Evolutionary conservation across 805 yeast genomes (phyloP), one percentile per base, ranked within the genome.

Genomic region (Nakazawaea ambrosiae): DNA sequence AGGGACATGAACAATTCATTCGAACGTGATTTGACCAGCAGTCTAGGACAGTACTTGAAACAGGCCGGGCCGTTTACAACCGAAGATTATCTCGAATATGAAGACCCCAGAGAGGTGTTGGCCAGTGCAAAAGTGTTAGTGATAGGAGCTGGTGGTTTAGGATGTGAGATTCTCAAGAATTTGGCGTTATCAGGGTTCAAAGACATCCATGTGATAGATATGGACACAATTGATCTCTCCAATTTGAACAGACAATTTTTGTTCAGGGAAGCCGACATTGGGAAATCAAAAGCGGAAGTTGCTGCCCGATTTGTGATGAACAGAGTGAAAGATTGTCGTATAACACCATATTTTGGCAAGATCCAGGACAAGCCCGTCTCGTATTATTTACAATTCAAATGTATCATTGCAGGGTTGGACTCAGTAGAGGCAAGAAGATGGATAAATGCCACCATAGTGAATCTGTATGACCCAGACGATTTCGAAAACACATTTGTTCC

Each of bases 371-470:
- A 79, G 48, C 69, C 73, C 26, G 63, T 62, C 14, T 73, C 66
- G 0, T 92, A 77, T 50, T 85, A 86, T 55, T 54, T 61, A 45
- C 74, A 73, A 45, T 90, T 89, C 53, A 68, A 75, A 7, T 65
- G 86, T 29, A 75, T 92, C 0, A 68, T 90, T 2, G 85, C 96
- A 43, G 97, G 97, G 0, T 64, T 90, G 34, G 98, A 90, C 55
- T 77, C 84, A 35, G 80, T 92, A 5, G 90, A 81, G 49, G 96
- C 97, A 0, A 66, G 98, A 26, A 61, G 97, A 34, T 89, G 95
- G 90, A 81, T 90, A 45, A 90, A 90, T 57, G 65, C 72, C 11
- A 70, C 75, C 11, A 57, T 90, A 20, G 75, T 84, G 2, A 66
- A 75, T 8, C 49, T 89, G 45, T 87, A 84, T 4, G 77, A 71